Conservation (phyloP, 176 grass and related monocot genomes). For the Juncus inflexus region DNA sequence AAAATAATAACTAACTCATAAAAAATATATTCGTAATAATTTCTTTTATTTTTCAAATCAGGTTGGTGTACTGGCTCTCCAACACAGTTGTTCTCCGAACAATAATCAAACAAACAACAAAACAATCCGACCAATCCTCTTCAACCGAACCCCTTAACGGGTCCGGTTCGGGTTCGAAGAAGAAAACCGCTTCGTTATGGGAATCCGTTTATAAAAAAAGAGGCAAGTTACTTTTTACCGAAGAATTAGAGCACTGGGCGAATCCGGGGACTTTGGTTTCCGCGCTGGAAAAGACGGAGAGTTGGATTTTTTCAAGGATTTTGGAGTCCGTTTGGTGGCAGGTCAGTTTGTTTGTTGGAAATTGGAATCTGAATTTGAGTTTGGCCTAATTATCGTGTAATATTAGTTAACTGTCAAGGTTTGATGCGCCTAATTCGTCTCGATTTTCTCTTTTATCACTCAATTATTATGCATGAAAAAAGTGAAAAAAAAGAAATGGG, state of each 20-base stretch:
- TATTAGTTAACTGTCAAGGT: too few species aligned
- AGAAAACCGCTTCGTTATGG: constrained; percentile 73
- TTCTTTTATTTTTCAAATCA: constrained; percentile 39
- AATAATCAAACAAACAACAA: constrained; percentile 65
- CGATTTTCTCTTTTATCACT: too few species aligned
- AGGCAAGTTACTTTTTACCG: constrained; percentile 62
- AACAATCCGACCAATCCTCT: constrained; percentile 34
- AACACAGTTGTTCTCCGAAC: constrained; percentile 76
- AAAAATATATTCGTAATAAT: background rate
- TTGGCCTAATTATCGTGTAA: too few species aligned
- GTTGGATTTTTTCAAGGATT: constrained; percentile 83
- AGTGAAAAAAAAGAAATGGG: too few species aligned
- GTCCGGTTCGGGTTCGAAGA: constrained; percentile 40
- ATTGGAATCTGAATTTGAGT: too few species aligned
- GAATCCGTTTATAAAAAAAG: constrained; percentile 81
- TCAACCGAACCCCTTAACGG: constrained; percentile 18
- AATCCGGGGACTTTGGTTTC: constrained; percentile 73
- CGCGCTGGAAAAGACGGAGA: constrained; percentile 84
- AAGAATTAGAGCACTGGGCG: constrained; percentile 80
- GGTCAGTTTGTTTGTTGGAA: constrained; percentile 51
- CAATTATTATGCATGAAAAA: too few species aligned
- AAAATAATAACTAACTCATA: constrained; percentile 2
- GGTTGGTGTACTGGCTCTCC: constrained; percentile 95
- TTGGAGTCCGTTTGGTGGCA: constrained; percentile 98
- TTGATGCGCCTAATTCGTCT: too few species aligned